Percentiles rank a stretch among this genome's conserved stretches.
Conservation (phyloP, 345 rosid genomes). For the Sisymbrium altissimum region DNA sequence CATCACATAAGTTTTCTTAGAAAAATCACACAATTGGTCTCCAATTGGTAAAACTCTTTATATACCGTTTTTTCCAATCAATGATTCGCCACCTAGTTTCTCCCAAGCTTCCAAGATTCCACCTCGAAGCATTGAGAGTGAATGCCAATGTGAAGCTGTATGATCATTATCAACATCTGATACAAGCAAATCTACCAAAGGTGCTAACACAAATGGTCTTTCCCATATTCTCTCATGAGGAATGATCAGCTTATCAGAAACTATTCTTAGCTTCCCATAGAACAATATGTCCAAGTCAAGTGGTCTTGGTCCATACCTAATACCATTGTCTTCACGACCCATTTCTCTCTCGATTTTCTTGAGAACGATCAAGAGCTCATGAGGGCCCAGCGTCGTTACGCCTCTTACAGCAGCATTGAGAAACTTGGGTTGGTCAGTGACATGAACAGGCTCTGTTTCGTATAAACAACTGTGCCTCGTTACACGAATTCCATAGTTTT, state of each 20-base stretch:
- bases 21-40: constrained; percentile 74
- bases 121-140: constrained; percentile 50
- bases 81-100: constrained; percentile 71
- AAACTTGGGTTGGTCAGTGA: constrained; percentile 82
- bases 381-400: constrained; percentile 74
- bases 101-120: constrained; percentile 68
- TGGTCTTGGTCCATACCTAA: constrained; percentile 84
- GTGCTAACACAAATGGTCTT: constrained; percentile 90
- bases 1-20: constrained; percentile 64
- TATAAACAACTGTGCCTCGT: constrained; percentile 78
- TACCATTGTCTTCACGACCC: constrained; percentile 65
- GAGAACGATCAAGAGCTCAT: constrained; percentile 62
- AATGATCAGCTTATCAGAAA: constrained; percentile 56
- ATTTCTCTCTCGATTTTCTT: constrained; percentile 74
- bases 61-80: constrained; percentile 70
- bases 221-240: constrained; percentile 94
- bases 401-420: constrained; percentile 86
- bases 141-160: constrained; percentile 74
- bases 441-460: constrained; percentile 86
- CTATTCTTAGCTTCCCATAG: constrained; percentile 61
- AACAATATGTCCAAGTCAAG: constrained; percentile 89
- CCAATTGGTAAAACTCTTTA: constrained; percentile 82
- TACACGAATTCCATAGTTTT: constrained; percentile 50
- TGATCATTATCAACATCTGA: constrained; percentile 51
- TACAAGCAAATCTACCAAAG: constrained; percentile 82